Evolutionary conservation across 148 eudicot genomes (phyloP).

Genomic region (Nepenthes mirabilis): DNA sequence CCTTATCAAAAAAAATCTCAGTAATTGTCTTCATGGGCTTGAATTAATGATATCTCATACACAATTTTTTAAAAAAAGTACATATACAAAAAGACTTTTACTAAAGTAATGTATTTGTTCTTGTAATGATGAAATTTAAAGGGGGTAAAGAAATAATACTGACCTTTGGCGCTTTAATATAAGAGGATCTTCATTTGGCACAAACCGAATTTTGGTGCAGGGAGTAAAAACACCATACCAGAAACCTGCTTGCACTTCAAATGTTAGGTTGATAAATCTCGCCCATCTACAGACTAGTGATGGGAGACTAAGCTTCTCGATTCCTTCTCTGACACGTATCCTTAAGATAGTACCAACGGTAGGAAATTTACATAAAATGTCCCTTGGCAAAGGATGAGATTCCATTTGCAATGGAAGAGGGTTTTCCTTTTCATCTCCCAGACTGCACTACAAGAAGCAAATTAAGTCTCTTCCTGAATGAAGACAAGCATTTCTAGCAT

Average conservation of each 20-base stretch:
- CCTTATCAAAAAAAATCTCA: conserved; percentile 22
- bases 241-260: conserved; percentile 31
- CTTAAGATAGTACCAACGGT: conserved; percentile 68
- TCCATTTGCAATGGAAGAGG: conserved; percentile 59
- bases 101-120: background rate
- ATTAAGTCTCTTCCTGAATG: background rate
- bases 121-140: background rate
- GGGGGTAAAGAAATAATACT: conserved; percentile 5
- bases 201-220: conserved; percentile 43
- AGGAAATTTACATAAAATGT: conserved; percentile 47
- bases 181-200: conserved; percentile 44
- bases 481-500: background rate
- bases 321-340: conserved; percentile 28
- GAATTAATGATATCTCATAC: background rate
- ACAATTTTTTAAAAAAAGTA: too few relatives aligned
- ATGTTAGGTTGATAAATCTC: conserved; percentile 32
- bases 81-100: background rate
- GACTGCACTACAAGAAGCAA: conserved; percentile 27
- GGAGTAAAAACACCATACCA: conserved; percentile 63
- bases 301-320: conserved; percentile 36
- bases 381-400: conserved; percentile 44
- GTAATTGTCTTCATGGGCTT: background rate
- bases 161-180: conserved; percentile 46
- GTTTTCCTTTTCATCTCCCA: conserved; percentile 41
- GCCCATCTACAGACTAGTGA: conserved; percentile 59